Percentiles rank a stretch among this genome's conserved stretches.
Evolutionary conservation across 163 green algal genomes (phyloP).

Genomic region (Prototheca cutis): DNA sequence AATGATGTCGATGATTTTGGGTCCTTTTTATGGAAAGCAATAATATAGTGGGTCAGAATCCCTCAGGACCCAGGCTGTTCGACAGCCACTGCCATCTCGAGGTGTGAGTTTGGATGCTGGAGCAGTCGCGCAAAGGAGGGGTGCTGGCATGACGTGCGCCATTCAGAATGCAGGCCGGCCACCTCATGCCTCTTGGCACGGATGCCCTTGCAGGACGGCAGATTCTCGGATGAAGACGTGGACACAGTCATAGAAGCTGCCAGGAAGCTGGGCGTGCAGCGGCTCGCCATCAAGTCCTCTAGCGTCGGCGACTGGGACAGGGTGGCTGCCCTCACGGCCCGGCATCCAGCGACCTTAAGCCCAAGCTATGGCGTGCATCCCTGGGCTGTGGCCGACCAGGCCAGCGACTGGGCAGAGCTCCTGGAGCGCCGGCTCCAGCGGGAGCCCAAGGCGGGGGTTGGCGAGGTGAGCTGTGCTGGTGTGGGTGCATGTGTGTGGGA

Average conservation of each 20-base stretch:
- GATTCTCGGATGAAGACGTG: background rate
- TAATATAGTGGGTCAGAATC: too few relatives aligned
- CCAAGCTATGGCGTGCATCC: slow-evolving; percentile 3
- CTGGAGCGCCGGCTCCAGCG: background rate
- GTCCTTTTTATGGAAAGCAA: too few relatives aligned
- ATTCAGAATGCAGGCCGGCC: too few relatives aligned
- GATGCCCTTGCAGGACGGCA: background rate
- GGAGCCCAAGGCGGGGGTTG: background rate
- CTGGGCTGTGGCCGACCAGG: background rate
- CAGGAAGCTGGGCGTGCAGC: background rate
- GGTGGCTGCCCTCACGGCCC: background rate
- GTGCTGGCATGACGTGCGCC: too few relatives aligned
- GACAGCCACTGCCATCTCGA: slow-evolving; percentile 1
- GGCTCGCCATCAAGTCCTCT: background rate
- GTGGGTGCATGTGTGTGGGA: background rate
- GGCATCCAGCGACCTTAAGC: background rate
- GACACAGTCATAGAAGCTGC: background rate
- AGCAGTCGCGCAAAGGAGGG: too few relatives aligned
- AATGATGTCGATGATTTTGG: too few relatives aligned
- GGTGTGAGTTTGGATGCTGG: background rate
- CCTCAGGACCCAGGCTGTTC: too few relatives aligned
- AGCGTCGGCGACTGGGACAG: background rate
- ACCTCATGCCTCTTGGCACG: background rate
- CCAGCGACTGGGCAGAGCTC: background rate
- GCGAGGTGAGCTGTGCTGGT: background rate